phyloP scores from a whole-genome alignment of 805 yeast genomes.

The Myxozyma melibiosi region DNA sequence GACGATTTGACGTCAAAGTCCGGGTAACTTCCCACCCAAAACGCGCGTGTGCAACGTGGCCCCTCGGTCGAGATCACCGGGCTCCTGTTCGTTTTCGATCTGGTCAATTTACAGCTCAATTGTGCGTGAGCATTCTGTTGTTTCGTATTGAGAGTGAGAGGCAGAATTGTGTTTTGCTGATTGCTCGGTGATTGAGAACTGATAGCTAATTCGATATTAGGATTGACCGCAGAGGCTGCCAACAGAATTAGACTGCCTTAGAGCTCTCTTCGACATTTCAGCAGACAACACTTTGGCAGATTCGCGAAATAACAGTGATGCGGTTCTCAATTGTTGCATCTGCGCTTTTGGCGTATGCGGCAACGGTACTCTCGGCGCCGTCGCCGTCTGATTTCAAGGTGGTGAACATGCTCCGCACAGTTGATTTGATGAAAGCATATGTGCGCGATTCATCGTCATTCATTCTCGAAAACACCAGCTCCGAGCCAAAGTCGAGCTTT shows the following conservation, averaged over 20 bases:
- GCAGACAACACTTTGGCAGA: background rate
- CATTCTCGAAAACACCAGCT: constrained; percentile 59
- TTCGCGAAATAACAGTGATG: background rate
- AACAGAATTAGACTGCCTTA: too few relatives aligned
- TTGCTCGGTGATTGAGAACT: too few relatives aligned
- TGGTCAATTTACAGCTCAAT: too few relatives aligned
- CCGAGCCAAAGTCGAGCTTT: constrained; percentile 58
- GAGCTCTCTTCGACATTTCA: too few relatives aligned
- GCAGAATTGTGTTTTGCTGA: too few relatives aligned
- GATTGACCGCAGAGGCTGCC: too few relatives aligned
- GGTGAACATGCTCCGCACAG: constrained; percentile 52
- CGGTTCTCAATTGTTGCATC: background rate
- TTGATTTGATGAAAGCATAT: constrained; percentile 70
- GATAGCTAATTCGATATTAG: too few relatives aligned
- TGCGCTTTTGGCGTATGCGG: background rate
- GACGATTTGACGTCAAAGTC: background rate
- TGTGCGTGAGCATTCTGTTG: background rate
- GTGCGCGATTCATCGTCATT: constrained; percentile 62
- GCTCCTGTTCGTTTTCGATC: too few relatives aligned
- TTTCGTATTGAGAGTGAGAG: too few relatives aligned
- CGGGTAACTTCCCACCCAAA: background rate
- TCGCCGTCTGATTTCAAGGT: background rate
- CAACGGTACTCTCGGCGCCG: background rate
- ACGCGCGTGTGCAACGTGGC: constrained; percentile 5
- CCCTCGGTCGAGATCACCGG: background rate